Base-by-base conservation (phyloP, 192 early-diverging fungal genomes). In the Glomus cerebriforme region DNA sequence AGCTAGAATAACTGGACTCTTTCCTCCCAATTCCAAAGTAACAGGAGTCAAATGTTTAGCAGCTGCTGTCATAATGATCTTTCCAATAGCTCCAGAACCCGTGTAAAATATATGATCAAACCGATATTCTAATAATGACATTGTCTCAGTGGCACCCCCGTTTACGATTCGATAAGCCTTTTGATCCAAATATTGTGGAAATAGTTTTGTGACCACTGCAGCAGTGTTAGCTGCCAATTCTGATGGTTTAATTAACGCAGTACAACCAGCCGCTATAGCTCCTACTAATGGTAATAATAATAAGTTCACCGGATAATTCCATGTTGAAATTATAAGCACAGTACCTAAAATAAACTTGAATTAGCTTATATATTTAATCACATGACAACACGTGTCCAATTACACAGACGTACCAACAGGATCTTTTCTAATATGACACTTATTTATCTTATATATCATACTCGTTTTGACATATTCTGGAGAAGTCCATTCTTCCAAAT, bases 21-120 rank as follows among this genome's bases (percentile, higher is more conserved):
- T 99, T 29, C 97, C 97, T 63, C 97, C 97, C 29, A 99, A 91
- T 85, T 98, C 97, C 54, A 99, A 89, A 54, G 94, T 91, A 7
- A 96, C 93, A n/a, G 93, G 92, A 5, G 96, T 94, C 58, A 97
- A 88, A 66, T 95, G 84, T 81, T 96, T 92, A 22, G 93, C 92
- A 29, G 96, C 96, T 27, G 96, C 96, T 19, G 64, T 54, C 87
- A 94, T 94, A 31, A 98, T 88, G 34, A 96, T 89, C 78, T 90
- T 93, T 49, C 92, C 97, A 37, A 99, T 92, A 19, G 71, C 54
- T 12, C 90, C 89, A 79, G 88, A 93, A 71, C 97, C 97, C 0
- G 97, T 99, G 84, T 95, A 99, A 75, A 95, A 95, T 79, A 95
- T 96, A 82, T 96, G 92, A 83, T 99, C 95, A 75, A 95, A 97